Evolutionary conservation across 306 rosid genomes (phyloP).

Genomic region (Gastrolobium bilobum): DNA sequence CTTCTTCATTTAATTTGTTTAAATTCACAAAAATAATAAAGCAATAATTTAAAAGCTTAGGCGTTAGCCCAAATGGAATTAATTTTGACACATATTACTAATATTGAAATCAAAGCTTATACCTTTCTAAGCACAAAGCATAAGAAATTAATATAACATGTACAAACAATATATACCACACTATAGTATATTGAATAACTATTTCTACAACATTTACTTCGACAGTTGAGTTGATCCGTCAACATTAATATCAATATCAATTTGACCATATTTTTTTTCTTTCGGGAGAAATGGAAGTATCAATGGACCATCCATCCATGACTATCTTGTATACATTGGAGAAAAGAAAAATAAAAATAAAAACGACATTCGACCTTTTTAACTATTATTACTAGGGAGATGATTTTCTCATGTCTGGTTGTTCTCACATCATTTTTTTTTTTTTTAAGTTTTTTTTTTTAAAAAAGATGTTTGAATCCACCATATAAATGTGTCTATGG

Average conservation of each 20-base stretch:
- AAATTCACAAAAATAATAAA: neutral
- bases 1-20: constrained; percentile 1
- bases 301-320: constrained; percentile 25
- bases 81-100: neutral
- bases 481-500: too few species aligned
- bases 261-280: neutral
- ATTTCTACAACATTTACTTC: neutral
- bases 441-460: too few species aligned
- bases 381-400: too few species aligned
- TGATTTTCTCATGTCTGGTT: too few species aligned
- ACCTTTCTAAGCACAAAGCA: neutral
- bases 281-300: neutral
- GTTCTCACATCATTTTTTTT: too few species aligned
- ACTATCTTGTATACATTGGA: constrained; percentile 12
- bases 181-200: neutral
- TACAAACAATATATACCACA: neutral
- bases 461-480: too few species aligned
- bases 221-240: constrained; percentile 28
- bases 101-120: neutral
- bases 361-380: too few species aligned
- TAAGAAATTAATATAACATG: neutral
- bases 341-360: neutral
- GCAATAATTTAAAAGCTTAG: neutral
- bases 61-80: neutral
- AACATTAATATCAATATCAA: neutral